Percentiles rank a stretch among this genome's conserved stretches.
These are phyloP conservation scores for Aspergillus carbonarius DNA, from an alignment of 2,329 filamentous ascomycete species.

Conservation along the genomic window DNA sequence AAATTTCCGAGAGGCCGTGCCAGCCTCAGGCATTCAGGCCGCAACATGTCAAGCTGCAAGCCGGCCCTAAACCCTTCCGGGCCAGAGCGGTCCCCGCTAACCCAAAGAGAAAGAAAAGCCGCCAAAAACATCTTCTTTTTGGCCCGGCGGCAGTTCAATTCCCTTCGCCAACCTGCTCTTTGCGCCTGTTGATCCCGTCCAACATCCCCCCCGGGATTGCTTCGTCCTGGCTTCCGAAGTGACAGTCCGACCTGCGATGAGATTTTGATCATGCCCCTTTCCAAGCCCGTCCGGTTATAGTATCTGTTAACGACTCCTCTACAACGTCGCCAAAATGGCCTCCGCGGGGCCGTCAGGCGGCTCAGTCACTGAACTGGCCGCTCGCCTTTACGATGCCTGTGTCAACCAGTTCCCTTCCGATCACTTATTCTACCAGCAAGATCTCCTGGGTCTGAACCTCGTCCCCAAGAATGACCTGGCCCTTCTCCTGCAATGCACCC, in stretches of 20 bases:
- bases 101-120: slow-evolving; percentile 23
- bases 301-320: slow-evolving; percentile 20
- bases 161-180: slow-evolving; percentile 2
- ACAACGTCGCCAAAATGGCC: slow-evolving; percentile 31
- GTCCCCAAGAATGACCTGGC: slow-evolving; percentile 45
- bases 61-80: slow-evolving; percentile 20
- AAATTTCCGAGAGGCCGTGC: slow-evolving; percentile 42
- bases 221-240: neutral
- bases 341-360: slow-evolving; percentile 33
- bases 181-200: neutral
- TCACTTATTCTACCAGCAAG: slow-evolving; percentile 48
- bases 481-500: slow-evolving; percentile 45
- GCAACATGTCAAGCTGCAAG: slow-evolving; percentile 7
- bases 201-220: neutral
- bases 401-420: slow-evolving; percentile 39
- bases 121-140: slow-evolving; percentile 29
- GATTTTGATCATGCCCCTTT: slow-evolving; percentile 35
- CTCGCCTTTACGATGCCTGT: slow-evolving; percentile 48
- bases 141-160: neutral
- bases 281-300: slow-evolving; percentile 31
- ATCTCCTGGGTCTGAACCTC: slow-evolving; percentile 44
- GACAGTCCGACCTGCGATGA: slow-evolving; percentile 16
- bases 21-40: slow-evolving; percentile 27
- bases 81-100: slow-evolving; percentile 21
- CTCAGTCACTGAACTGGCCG: slow-evolving; percentile 40